Conservation (phyloP, 169 alveolate genomes). For the Babesia ovata region DNA sequence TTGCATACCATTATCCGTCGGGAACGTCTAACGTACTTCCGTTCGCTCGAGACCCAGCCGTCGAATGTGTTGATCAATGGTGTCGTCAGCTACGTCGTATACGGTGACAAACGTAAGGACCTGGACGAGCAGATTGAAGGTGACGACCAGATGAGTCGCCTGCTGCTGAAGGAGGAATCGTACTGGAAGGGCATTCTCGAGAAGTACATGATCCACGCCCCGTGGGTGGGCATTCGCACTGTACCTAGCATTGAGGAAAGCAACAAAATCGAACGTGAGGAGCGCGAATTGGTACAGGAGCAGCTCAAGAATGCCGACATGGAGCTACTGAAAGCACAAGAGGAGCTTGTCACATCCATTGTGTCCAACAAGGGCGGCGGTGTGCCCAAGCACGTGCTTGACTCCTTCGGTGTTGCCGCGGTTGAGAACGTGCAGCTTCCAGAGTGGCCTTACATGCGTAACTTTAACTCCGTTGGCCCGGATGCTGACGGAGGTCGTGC, state of each 20-base stretch:
- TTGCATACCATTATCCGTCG: slow-evolving; percentile 62
- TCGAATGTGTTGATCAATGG: slow-evolving; percentile 64
- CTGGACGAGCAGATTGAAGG: slow-evolving; percentile 54
- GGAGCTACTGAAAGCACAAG: slow-evolving; percentile 57
- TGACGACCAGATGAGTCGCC: slow-evolving; percentile 22
- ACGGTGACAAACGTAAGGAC: slow-evolving; percentile 47
- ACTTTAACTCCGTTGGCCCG: slow-evolving; percentile 18
- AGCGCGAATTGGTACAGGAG: slow-evolving; percentile 43
- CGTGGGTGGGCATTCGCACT: slow-evolving; percentile 53
- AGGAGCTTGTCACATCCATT: slow-evolving; percentile 49
- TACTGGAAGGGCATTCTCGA: slow-evolving; percentile 72
- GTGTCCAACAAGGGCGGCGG: slow-evolving; percentile 35
- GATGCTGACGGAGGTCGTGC: slow-evolving; percentile 12
- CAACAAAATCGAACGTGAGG: slow-evolving; percentile 53
- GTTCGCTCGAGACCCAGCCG: slow-evolving; percentile 72
- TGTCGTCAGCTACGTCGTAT: slow-evolving; percentile 63
- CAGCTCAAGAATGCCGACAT: slow-evolving; percentile 59
- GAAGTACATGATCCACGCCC: slow-evolving; percentile 54
- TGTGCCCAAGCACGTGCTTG: slow-evolving; percentile 56
- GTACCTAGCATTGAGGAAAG: slow-evolving; percentile 69
- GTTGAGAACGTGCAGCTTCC: slow-evolving; percentile 39
- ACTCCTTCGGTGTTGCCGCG: slow-evolving; percentile 46
- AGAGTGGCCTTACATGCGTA: slow-evolving; percentile 61
- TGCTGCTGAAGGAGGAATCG: slow-evolving; percentile 57
- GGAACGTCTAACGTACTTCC: slow-evolving; percentile 54